Evolutionary conservation across 139 green algal genomes (phyloP).

Genomic region (Chlamydomonas schloesseri): DNA sequence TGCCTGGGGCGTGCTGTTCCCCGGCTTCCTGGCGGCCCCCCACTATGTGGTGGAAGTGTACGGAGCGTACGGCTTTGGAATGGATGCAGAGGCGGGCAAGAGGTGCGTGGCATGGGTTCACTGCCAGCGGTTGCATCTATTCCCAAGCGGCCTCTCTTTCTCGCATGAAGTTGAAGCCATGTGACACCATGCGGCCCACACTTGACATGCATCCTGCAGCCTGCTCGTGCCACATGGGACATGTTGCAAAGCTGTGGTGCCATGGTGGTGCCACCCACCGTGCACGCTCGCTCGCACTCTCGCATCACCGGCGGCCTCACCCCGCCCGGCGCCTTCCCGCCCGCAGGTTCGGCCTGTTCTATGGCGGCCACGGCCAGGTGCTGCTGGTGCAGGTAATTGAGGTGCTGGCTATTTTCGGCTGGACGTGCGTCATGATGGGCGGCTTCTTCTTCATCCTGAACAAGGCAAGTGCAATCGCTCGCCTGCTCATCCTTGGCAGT

Average conservation of each 20-base stretch:
- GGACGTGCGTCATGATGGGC: slow-evolving; percentile 30
- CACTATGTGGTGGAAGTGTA: slow-evolving; percentile 63
- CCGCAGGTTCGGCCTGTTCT: slow-evolving; percentile 52
- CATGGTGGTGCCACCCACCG: not conserved
- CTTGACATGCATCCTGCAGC: not conserved
- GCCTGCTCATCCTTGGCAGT: no score
- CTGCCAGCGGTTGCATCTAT: no score
- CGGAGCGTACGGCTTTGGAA: slow-evolving; percentile 31
- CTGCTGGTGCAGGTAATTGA: slow-evolving; percentile 40
- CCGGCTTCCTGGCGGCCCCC: slow-evolving; percentile 31
- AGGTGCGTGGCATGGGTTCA: not conserved
- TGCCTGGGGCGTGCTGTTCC: slow-evolving; percentile 51
- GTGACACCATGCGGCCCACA: not conserved
- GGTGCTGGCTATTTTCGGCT: slow-evolving; percentile 67
- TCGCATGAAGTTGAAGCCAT: no score
- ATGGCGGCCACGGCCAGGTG: slow-evolving; percentile 60
- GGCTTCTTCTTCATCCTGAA: slow-evolving; percentile 57
- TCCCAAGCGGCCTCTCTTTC: no score
- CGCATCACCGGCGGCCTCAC: no score
- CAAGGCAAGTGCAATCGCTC: no score
- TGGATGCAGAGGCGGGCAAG: not conserved
- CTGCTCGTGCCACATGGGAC: not conserved
- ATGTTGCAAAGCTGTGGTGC: no score
- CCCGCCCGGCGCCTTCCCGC: not conserved
- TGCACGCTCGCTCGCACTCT: no score